Evolutionary conservation across 2,329 filamentous ascomycete genomes (phyloP).

Genomic region (Colletotrichum paranaense): DNA sequence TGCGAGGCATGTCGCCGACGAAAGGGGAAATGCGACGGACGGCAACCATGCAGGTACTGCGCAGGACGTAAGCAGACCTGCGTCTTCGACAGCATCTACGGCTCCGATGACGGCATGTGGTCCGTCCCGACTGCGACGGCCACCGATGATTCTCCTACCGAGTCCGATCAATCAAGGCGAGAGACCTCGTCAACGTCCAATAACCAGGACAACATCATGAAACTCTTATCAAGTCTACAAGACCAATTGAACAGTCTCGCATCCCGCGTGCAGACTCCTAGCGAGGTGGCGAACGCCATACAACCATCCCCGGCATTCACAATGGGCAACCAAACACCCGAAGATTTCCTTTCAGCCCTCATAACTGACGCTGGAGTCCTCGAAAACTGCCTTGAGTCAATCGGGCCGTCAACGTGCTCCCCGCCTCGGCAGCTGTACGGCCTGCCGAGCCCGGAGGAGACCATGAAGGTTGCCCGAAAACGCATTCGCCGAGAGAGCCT

Average conservation of each 20-base stretch:
- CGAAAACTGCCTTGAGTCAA: neutral
- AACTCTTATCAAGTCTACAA: neutral
- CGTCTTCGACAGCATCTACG: slow-evolving; percentile 24
- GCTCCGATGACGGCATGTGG: slow-evolving; percentile 2
- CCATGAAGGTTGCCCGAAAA: neutral
- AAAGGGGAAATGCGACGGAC: slow-evolving; percentile 40
- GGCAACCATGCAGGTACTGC: slow-evolving; percentile 38
- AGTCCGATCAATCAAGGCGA: neutral
- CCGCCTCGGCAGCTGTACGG: neutral
- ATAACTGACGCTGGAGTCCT: neutral
- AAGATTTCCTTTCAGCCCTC: neutral
- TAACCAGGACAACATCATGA: neutral
- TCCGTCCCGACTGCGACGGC: neutral
- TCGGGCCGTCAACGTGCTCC: neutral
- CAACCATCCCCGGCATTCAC: neutral
- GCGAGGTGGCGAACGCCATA: neutral
- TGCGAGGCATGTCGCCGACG: slow-evolving; percentile 40
- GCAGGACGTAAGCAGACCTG: slow-evolving; percentile 33
- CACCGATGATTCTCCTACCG: neutral
- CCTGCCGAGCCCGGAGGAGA: neutral
- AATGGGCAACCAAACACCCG: neutral
- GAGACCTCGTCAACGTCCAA: neutral
- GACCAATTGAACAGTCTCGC: neutral
- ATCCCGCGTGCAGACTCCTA: neutral
- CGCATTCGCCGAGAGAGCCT: neutral